Base-by-base conservation (phyloP, 352 stramenopile genomes). In the Globisporangium camurandrum region DNA sequence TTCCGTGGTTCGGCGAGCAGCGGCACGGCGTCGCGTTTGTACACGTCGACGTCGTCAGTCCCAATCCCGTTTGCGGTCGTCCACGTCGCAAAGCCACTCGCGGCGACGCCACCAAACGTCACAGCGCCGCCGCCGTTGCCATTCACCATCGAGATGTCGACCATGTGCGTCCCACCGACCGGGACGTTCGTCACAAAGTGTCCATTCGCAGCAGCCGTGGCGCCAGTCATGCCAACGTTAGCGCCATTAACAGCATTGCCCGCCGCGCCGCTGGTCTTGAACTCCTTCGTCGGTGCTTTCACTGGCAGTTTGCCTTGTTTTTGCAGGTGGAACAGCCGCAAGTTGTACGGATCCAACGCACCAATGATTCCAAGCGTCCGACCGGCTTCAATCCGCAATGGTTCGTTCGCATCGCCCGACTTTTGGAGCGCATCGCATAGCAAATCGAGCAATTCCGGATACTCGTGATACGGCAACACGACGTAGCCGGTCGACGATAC, bases 401-500 rank as follows among this genome's bases (percentile, higher is more conserved):
- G 70, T 50, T 84, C 78, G 33, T 90, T 90, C 12, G 79, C 54
- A 45, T 93, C 81, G 51, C 81, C 84, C 2, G 77, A 89, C 43
- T 87, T 91, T 46, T 93, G 81, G 2, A 93, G 61, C 6, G 77
- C 76, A 45, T 86, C 67, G 34, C 72, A 89, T 20, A 94, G 48
- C 30, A 91, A 51, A 51, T 94, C 81, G 19, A 94, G 61, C 23
- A 94, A 61, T 40, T 94, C 81, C 1, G 84, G 81, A 42, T 91
- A 93, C 49, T 92, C 79, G 39, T 92, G 81, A 40, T 86, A 94
- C 9, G 84, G 84, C 10, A 86, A 63, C 17, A 90, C 83, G 14
- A 94, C 81, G 58, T 90, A 89, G 31, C 84, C 81, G 16, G 84
- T 94, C 12, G 76, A 88, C 11, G 76, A 86, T 17, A 94, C 75